phyloP scores from a whole-genome alignment of 805 yeast genomes.

The Candida pseudofarinosa region DNA sequence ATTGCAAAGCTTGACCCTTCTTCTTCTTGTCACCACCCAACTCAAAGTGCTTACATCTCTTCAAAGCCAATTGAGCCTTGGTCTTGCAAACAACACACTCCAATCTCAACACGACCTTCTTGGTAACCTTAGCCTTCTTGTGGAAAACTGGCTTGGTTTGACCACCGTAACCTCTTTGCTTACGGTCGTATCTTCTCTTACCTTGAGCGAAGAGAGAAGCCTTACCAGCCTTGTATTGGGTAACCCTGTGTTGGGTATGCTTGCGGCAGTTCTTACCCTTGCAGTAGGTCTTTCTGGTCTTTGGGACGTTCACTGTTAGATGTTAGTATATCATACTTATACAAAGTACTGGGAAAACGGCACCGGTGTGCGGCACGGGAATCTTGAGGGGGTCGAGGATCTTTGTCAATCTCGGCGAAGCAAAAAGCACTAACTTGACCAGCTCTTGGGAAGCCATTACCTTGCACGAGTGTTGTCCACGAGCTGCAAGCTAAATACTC shows the following conservation, averaged over 20 bases:
- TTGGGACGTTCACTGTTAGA: slow-evolving; percentile 94
- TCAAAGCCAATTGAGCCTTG: slow-evolving; percentile 94
- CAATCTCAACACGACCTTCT: slow-evolving; percentile 98
- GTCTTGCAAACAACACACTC: slow-evolving; percentile 99
- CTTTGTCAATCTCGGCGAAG: too few relatives aligned
- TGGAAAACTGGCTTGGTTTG: slow-evolving; percentile 99
- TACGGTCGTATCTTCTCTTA: slow-evolving; percentile 99
- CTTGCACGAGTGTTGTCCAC: too few relatives aligned
- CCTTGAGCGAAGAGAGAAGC: slow-evolving; percentile 99
- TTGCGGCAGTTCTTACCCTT: slow-evolving; percentile 98
- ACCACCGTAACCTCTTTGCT: slow-evolving; percentile 99
- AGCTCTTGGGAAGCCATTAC: too few relatives aligned
- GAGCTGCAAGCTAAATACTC: too few relatives aligned
- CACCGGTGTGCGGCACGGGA: too few relatives aligned
- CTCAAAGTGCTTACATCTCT: slow-evolving; percentile 99
- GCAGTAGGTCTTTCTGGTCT: slow-evolving; percentile 99
- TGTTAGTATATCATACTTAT: slow-evolving; percentile 23
- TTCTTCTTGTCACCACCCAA: slow-evolving; percentile 99
- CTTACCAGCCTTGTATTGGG: slow-evolving; percentile 99
- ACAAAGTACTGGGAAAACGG: too few relatives aligned
- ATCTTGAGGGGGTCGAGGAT: too few relatives aligned
- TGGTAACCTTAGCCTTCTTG: slow-evolving; percentile 99
- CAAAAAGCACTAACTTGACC: too few relatives aligned
- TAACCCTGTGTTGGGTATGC: slow-evolving; percentile 99
- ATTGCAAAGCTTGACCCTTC: slow-evolving; percentile 99